Conservation (phyloP, 148 eudicot species). For the Pharnaceum exiguum region DNA sequence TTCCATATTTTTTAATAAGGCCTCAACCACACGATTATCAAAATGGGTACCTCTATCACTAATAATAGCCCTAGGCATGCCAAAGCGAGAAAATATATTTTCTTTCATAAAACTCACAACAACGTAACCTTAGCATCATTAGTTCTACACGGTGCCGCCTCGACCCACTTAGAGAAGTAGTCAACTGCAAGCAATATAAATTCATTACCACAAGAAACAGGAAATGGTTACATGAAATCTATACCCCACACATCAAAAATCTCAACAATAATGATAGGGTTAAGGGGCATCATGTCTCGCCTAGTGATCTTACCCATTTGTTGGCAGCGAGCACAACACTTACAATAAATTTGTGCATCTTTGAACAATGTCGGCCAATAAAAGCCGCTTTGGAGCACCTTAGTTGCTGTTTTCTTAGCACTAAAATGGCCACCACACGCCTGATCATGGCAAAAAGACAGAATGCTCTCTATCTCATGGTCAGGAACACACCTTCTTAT, state of each 20-base stretch:
- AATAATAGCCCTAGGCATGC: background rate
- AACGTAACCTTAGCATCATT: background rate
- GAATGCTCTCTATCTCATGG: background rate
- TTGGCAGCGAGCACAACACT: no score
- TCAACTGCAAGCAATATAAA: background rate
- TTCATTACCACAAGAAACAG: background rate
- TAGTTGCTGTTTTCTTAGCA: background rate
- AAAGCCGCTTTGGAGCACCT: background rate
- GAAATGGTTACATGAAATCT: no score
- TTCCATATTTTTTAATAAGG: no score
- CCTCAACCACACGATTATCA: no score
- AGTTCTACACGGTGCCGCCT: background rate
- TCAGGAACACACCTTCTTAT: background rate
- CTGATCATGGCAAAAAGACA: background rate
- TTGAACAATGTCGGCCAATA: background rate
- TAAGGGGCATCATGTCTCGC: no score
- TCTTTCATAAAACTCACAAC: background rate
- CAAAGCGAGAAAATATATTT: background rate
- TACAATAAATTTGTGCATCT: background rate
- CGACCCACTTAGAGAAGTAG: background rate
- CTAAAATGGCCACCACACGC: background rate
- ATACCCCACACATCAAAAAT: no score
- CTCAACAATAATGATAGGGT: no score
- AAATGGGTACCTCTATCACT: background rate
- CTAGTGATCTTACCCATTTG: no score